phyloP scores from a whole-genome alignment of 177 flowering plant genomes.

The Vitis hybrid region DNA sequence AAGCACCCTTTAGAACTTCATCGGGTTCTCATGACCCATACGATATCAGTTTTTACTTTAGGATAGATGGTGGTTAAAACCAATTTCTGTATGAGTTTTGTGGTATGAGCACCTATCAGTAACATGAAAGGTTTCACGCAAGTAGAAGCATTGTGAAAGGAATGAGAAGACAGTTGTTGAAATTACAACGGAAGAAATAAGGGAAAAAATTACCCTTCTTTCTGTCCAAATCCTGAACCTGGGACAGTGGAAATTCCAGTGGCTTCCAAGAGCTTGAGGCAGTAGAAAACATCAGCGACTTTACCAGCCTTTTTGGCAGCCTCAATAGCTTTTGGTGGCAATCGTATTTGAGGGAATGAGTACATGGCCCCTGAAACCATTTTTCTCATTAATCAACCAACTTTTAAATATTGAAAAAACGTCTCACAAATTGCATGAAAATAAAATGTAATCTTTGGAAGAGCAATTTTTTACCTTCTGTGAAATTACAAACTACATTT shows the following conservation, averaged over 20 bases:
- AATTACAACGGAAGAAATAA: not conserved
- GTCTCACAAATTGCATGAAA: not conserved
- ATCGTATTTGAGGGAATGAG: conserved; percentile 93
- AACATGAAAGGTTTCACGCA: not conserved
- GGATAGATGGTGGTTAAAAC: not conserved
- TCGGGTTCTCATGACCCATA: not conserved
- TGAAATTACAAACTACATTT: conserved; percentile 95
- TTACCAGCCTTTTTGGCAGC: conserved; percentile 86
- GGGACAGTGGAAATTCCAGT: conserved; percentile 99
- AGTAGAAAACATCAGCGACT: conserved; percentile 95
- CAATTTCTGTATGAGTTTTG: not conserved
- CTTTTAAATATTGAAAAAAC: not conserved
- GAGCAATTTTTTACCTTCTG: conserved; percentile 64
- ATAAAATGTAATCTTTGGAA: not conserved
- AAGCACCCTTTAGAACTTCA: not conserved
- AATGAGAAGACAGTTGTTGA: not conserved
- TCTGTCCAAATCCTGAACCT: conserved; percentile 99
- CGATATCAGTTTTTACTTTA: not conserved
- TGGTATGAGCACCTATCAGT: not conserved
- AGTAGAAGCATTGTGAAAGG: not conserved
- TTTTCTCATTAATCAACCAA: conserved; percentile 9
- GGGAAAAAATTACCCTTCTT: conserved; percentile 73
- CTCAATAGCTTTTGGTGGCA: conserved; percentile 92
- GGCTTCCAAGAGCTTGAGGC: conserved; percentile 94
- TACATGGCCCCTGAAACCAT: conserved; percentile 89